Evolutionary conservation across 169 alveolate genomes (phyloP), one percentile per base, ranked within the genome.

Genomic region (Eimeria falciformis): DNA sequence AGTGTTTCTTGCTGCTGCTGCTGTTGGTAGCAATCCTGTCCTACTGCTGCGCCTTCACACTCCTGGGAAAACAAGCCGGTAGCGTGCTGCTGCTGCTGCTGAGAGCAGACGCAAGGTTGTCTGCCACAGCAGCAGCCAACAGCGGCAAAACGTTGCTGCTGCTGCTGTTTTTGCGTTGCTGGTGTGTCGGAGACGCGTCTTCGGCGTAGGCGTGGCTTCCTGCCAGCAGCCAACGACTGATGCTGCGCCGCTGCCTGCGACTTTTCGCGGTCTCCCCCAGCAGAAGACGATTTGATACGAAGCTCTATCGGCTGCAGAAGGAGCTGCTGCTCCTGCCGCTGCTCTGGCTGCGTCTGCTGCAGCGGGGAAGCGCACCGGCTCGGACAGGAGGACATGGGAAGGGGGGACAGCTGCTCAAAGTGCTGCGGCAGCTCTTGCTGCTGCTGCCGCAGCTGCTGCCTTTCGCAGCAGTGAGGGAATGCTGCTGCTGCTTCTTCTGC

Each of bases 371-470:
- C 55, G 40, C 86, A 77, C 46, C 68, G 58, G 47, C 86, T 77
- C n/a, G 86, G 69, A 23, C 86, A 77, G 25, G 65, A 77, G 9
- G 86, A 77, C 66, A 77, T 33, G 5, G 86, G 86, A 33, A 46
- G 46, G 27, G 86, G 86, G 9, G 86, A 77, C 2, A 47, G 69
- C 27, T 77, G 86, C 25, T 77, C 86, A 25, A 71, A 40, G 29
- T 45, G 43, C 23, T 33, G 65, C 66, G 33, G 47, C 47, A 46
- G 58, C 14, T 7, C 4, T 25, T 27, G 69, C 66, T 45, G 86
- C 86, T 77, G 86, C 45, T 77, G 86, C 69, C 43, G 86, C 68
- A 25, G 86, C 53, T 77, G 86, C 68, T 47, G 86, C 68, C n/a
- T 7, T 14, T 50, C 62, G 62, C 62, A 50, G 62, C 62, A 50